phyloP scores from a whole-genome alignment of 148 eudicot species.

The Chenopodium suecicum region DNA sequence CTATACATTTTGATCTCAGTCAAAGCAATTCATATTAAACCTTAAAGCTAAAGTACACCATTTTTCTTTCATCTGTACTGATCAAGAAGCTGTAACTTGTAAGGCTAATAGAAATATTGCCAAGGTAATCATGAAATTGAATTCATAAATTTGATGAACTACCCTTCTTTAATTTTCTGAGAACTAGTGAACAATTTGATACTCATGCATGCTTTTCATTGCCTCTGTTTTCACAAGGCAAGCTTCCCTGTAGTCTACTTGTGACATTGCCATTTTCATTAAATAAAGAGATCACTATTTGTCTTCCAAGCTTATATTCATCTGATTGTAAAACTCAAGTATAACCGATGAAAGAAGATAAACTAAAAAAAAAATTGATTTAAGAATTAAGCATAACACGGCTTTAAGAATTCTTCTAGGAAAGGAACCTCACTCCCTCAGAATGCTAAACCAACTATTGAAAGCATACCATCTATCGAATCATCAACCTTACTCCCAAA shows the following conservation, averaged over 20 bases:
- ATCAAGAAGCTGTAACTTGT: not conserved
- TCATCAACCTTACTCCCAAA: not conserved
- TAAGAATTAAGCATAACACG: too few species aligned
- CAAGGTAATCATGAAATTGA: not conserved
- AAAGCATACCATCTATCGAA: slow-evolving; percentile 2
- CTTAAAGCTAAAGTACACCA: not conserved
- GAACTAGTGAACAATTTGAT: not conserved
- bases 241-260: not conserved
- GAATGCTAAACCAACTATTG: not conserved
- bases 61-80: not conserved
- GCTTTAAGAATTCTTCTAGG: too few species aligned
- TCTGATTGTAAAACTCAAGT: not conserved
- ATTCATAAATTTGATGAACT: not conserved
- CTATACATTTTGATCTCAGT: not conserved
- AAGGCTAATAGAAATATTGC: slow-evolving; percentile 4
- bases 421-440: too few species aligned
- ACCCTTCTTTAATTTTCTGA: not conserved
- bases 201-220: not conserved
- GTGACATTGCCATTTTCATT: not conserved
- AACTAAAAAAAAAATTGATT: not conserved
- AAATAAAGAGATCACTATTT: too few species aligned
- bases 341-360: not conserved
- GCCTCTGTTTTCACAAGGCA: slow-evolving; percentile 2
- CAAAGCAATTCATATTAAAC: not conserved
- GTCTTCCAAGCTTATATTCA: not conserved